Evolutionary conservation across 129 eudicot species (phyloP).

Genomic region (Flaveria sonorensis): DNA sequence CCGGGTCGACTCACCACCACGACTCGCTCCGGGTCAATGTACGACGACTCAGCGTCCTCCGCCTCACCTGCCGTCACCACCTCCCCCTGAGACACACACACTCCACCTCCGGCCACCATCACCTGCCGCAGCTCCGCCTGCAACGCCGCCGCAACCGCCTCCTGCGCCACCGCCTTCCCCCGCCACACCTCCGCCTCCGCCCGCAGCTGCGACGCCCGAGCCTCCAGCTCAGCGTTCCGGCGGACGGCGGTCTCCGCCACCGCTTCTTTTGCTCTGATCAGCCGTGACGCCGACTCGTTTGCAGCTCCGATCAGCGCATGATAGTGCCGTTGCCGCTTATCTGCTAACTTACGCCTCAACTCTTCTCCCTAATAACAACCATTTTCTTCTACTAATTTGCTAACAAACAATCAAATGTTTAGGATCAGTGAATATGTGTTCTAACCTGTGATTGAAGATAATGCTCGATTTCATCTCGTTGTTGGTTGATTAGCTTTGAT

Average conservation of each 20-base stretch:
- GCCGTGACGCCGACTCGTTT: slow-evolving; percentile 52
- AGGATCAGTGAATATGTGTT: not conserved
- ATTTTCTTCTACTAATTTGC: not conserved
- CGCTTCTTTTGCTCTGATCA: slow-evolving; percentile 56
- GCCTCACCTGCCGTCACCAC: slow-evolving; percentile 42
- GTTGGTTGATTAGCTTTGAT: slow-evolving; percentile 53
- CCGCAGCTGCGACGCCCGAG: slow-evolving; percentile 56
- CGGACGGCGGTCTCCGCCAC: slow-evolving; percentile 53
- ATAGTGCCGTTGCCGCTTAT: slow-evolving; percentile 57
- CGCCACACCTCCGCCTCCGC: slow-evolving; percentile 66
- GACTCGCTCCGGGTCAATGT: slow-evolving; percentile 66
- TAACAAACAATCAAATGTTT: not conserved
- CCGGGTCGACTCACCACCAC: slow-evolving; percentile 53
- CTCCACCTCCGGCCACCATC: slow-evolving; percentile 38
- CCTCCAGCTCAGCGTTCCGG: slow-evolving; percentile 65
- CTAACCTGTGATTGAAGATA: slow-evolving; percentile 63
- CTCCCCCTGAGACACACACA: slow-evolving; percentile 27
- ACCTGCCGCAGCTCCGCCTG: slow-evolving; percentile 67
- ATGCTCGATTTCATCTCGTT: slow-evolving; percentile 55
- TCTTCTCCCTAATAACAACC: slow-evolving; percentile 48
- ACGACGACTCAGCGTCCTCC: slow-evolving; percentile 75
- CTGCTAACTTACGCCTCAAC: slow-evolving; percentile 62
- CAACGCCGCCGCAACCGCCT: slow-evolving; percentile 53
- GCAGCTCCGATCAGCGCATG: slow-evolving; percentile 50
- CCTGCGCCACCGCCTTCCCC: slow-evolving; percentile 58